Evolutionary conservation across 208 protist genomes (phyloP), one percentile per base, ranked within the genome.

Genomic region (Herpetomonas samuelpessoai): DNA sequence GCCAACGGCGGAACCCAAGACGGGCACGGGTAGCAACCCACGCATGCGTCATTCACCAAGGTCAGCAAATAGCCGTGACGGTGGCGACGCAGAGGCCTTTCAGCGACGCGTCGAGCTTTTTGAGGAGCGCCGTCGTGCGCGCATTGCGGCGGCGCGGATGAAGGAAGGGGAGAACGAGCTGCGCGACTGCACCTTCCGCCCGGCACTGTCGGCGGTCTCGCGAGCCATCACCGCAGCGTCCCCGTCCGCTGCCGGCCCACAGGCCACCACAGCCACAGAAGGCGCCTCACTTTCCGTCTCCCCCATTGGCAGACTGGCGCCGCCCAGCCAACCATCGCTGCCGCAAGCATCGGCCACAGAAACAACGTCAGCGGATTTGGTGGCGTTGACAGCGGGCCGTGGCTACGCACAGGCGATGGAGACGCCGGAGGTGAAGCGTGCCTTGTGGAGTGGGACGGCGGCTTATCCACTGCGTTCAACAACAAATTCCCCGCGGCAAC

Each of bases 121-220:
- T 53, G 14, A 25, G 30, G 10, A 54, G 58, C 27, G 31, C 18
- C 50, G 65, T 10, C 3, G 56, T 30, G 51, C 60, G 24, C 49
- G 62, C 26, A 24, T 63, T 47, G 49, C 62, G 26, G 25, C 27
- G 24, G 12, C 48, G 10, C 48, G 54, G 12, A 31, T 62, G 31
- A 24, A 45, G 24, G 30, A 58, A 47, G 24, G 56, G 27, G 18
- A 27, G 54, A 41, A 47, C 9, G 64, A 54, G 26, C 35, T 54
- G 27, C n/a, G 30, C 26, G 55, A 47, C 10, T 63, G 56, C 29
- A 47, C 54, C 48, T 63, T 69, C 56, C 64, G 50, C 56, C 64
- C 56, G n/a, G 26, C 47, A 24, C 46, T 62, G 41, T 63, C 56
- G 7, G 19, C 44, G 18, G 27, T 58, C 22, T 52, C 64, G 30